These are phyloP conservation scores for Argentina anserina DNA, from an alignment of 306 rosid genomes.

Conservation along the genomic window DNA sequence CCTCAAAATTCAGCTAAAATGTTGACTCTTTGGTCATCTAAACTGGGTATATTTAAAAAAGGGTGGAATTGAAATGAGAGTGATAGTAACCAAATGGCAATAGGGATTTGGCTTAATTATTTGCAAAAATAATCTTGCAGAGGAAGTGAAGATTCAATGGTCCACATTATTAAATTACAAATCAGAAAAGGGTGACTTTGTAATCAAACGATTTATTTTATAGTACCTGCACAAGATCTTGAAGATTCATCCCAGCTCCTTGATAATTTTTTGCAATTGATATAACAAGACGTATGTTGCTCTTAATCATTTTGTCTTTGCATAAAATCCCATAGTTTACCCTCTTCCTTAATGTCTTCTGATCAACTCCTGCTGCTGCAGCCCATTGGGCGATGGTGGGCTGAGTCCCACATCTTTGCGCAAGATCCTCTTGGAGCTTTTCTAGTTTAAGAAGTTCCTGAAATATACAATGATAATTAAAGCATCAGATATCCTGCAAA, in stretches of 20 bases:
- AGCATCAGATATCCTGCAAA: conserved; percentile 26
- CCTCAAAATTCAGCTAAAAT: background rate
- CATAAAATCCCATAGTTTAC: conserved; percentile 66
- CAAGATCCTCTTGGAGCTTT: conserved; percentile 71
- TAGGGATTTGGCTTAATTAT: background rate
- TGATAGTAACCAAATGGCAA: background rate
- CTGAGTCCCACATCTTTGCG: conserved; percentile 63
- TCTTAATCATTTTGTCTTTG: conserved; percentile 94
- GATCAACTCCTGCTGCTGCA: conserved; percentile 85
- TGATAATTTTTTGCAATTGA: conserved; percentile 91
- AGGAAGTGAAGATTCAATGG: background rate
- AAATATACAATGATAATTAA: conserved; percentile 26
- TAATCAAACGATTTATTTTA: background rate
- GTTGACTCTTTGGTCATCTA: background rate
- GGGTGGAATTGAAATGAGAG: background rate
- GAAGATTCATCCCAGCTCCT: conserved; percentile 90
- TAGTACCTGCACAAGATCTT: conserved; percentile 95
- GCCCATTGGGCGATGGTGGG: conserved; percentile 93
- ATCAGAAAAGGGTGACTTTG: background rate
- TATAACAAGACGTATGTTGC: conserved; percentile 91
- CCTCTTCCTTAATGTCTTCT: conserved; percentile 68
- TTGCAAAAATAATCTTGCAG: background rate
- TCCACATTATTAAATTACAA: background rate
- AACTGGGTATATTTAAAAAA: too few species aligned
- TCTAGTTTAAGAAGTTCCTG: conserved; percentile 86